Evolutionary conservation across 2,329 filamentous ascomycete genomes (phyloP), one percentile per base, ranked within the genome.

Genomic region (Alternaria alternata): DNA sequence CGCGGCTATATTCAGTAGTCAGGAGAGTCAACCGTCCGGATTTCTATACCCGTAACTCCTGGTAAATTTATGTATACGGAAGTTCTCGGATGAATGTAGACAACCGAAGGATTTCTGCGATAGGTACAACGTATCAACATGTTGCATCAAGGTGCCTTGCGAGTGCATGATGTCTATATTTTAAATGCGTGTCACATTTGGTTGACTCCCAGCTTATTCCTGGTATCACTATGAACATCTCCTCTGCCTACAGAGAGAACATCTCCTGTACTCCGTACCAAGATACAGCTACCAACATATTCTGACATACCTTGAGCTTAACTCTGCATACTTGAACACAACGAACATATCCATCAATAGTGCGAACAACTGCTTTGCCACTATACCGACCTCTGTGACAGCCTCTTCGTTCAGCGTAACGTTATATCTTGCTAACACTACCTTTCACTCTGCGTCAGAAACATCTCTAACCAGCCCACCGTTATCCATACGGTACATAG

Each of bases 401-500:
- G 7, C 26, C 43, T 47, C 43, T 14, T 30, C 43, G 16, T 32
- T 2, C n/a, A 47, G 9, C 28, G 18, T 28, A 47, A 47, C 26
- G 26, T 30, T 11, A 32, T 32, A 26, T 16, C 43, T 32, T 32
- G 26, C 9, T 8, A 16, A 47, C 3, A 32, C 43, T 32, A 20
- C 12, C 26, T 47, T 32, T 28, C n/a, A 9, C 43, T 32, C 26
- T 16, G 11, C 6, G 12, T 32, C 26, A n/a, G n/a, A 47, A 47
- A 47, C 2, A 24, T 32, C n/a, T 47, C 11, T 32, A 5, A 32
- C 12, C 26, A 18, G 43, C 26, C 26, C 16, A 22, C 26, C 3
- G 2, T 20, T 14, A 20, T 7, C 0, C 2, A 30, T 0, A 14
- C 26, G 3, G 16, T 3, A 16, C 4, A 28, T 30, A n/a, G 14